Evolutionary conservation across 2,329 filamentous ascomycete species (phyloP).

Genomic region (Bimuria novae-zelandiae): DNA sequence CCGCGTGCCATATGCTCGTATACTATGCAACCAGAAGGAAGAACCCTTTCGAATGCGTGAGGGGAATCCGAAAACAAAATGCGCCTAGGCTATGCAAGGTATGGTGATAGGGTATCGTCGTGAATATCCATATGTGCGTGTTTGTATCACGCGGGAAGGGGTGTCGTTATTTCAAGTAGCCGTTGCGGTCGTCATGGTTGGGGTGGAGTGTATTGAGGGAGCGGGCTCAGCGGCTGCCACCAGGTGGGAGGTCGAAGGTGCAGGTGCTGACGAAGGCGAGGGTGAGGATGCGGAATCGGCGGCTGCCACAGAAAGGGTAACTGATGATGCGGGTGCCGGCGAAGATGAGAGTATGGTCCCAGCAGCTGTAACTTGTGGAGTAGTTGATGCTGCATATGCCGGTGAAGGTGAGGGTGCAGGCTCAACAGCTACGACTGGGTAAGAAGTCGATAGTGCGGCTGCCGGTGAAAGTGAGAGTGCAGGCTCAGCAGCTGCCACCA

Average conservation of each 20-base stretch:
- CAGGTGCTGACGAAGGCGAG: neutral
- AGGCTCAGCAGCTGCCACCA: neutral
- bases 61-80: slow-evolving; percentile 21
- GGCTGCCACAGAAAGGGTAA: too few species aligned
- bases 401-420: too few species aligned
- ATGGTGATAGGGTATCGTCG: slow-evolving; percentile 20
- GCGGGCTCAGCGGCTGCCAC: neutral
- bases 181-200: slow-evolving; percentile 5
- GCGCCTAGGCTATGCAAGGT: slow-evolving; percentile 35
- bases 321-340: too few species aligned
- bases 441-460: too few species aligned
- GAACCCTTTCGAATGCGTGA: neutral
- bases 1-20: slow-evolving; percentile 33
- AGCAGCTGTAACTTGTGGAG: too few species aligned
- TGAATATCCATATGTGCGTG: slow-evolving; percentile 4
- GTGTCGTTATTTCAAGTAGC: slow-evolving; percentile 3
- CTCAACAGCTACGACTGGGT: too few species aligned
- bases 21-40: slow-evolving; percentile 35
- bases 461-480: too few species aligned
- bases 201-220: neutral
- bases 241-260: neutral
- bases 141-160: neutral
- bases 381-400: too few species aligned
- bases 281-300: neutral
- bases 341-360: too few species aligned